These are phyloP conservation scores for Nannochloropsis granulata DNA, from an alignment of 108 stramenopile species.

Conservation along the genomic window DNA sequence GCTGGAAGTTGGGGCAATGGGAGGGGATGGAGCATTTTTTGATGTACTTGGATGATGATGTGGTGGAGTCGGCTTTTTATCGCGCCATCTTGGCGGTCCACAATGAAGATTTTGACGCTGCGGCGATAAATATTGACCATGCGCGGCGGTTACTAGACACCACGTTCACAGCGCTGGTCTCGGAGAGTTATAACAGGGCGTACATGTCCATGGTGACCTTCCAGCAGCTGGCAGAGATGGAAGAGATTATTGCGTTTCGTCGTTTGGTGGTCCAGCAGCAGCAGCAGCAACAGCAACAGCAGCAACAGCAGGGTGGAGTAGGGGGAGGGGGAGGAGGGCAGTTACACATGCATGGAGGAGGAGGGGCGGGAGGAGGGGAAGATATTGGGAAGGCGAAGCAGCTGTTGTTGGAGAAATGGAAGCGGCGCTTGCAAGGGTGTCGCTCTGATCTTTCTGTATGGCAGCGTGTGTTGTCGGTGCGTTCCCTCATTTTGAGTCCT, in stretches of 20 bases:
- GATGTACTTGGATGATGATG: slow-evolving; percentile 13
- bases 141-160: slow-evolving; percentile 32
- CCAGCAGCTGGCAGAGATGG: slow-evolving; percentile 61
- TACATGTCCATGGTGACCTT: slow-evolving; percentile 80
- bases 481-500: slow-evolving; percentile 66
- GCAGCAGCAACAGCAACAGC: neutral
- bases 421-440: slow-evolving; percentile 19
- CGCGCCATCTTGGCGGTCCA: slow-evolving; percentile 78
- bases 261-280: slow-evolving; percentile 38
- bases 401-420: slow-evolving; percentile 25
- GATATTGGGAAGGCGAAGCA: slow-evolving; percentile 37
- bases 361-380: neutral
- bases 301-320: neutral
- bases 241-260: slow-evolving; percentile 75
- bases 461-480: slow-evolving; percentile 61
- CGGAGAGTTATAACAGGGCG: slow-evolving; percentile 72
- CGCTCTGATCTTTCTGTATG: slow-evolving; percentile 15
- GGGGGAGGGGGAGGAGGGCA: neutral
- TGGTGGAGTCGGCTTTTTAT: slow-evolving; percentile 75
- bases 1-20: slow-evolving; percentile 84
- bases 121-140: slow-evolving; percentile 29
- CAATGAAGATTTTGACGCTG: slow-evolving; percentile 32
- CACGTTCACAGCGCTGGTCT: slow-evolving; percentile 74
- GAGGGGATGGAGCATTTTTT: slow-evolving; percentile 49
- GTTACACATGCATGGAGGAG: neutral